Evolutionary conservation across 1,284 basidiomycete species (phyloP), one percentile per base, ranked within the genome.

Genomic region (Cryptococcus sp.): DNA sequence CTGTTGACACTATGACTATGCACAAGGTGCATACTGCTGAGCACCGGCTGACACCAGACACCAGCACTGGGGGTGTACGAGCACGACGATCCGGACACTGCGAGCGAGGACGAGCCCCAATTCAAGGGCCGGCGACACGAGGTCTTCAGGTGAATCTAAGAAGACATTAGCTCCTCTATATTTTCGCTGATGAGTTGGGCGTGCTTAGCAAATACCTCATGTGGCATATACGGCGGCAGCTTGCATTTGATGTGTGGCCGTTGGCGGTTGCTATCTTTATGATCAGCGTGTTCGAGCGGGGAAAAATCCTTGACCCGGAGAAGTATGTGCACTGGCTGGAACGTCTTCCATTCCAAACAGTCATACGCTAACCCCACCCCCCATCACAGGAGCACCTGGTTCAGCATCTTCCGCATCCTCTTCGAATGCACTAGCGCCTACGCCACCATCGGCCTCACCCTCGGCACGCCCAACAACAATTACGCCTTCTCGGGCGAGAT

Each of bases 201-300:
- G 28, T 9, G 28, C 5, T 33, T 46, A 70, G 68, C 37, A 71
- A 71, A 59, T 73, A 73, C 52, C 63, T 73, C 23, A 50, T 60
- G 37, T 68, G 65, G 60, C 71, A 73, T 46, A 59, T 73, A 45
- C 64, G 67, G 2, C 66, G 62, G 20, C 71, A 73, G 46, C 60
- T 73, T 16, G 68, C 67, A 11, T 73, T 73, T 56, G 71, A 73
- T 53, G 62, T 73, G 7, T 73, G 71, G 71, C 69, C 71, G 3
- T 49, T 73, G 43, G 54, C 66, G 1, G 24, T 67, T 1, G 69
- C 65, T 15, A 66, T 69, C 28, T 64, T 70, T 28, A 45, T 66
- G 28, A 70, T 73, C 21, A 64, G 63, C 51, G 59, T 66, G 18
- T 57, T 67, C 45, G 71, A 73, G 53, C 62, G 71, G n/a, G 64